These are phyloP conservation scores for Aquilaria agallochum DNA, from an alignment of 441 rosid genomes.

Conservation along the genomic window DNA sequence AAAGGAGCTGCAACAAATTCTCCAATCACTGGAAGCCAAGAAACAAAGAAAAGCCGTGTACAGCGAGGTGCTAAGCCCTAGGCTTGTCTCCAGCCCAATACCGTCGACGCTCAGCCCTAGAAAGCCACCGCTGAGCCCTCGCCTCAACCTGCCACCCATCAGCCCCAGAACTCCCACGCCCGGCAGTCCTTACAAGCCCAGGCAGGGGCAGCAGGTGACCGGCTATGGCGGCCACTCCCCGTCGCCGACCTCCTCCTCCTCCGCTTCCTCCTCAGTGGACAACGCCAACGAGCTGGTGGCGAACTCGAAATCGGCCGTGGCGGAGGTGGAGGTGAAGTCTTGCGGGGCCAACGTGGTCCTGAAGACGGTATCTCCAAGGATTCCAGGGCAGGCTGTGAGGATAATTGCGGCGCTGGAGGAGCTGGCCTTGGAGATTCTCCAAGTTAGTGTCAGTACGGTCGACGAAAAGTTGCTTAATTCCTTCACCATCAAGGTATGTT, in stretches of 20 bases:
- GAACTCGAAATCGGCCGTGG: conserved; percentile 73
- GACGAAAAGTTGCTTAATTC: conserved; percentile 82
- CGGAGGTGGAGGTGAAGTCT: conserved; percentile 92
- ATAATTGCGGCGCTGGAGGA: conserved; percentile 73
- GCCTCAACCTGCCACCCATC: conserved; percentile 55
- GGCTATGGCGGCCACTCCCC: conserved; percentile 42
- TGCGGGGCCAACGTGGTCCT: conserved; percentile 73
- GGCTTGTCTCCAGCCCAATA: conserved; percentile 59
- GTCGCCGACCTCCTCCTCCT: conserved; percentile 62
- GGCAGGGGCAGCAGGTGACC: conserved; percentile 28
- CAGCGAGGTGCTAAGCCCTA: conserved; percentile 81
- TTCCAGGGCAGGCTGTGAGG: conserved; percentile 81
- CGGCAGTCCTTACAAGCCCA: conserved; percentile 63
- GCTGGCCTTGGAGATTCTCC: conserved; percentile 77
- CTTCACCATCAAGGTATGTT: conserved; percentile 91
- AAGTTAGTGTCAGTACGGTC: conserved; percentile 49
- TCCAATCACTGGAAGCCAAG: conserved; percentile 84
- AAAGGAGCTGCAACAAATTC: conserved; percentile 87
- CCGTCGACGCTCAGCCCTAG: conserved; percentile 73
- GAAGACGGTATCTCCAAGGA: conserved; percentile 69
- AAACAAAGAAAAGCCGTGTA: conserved; percentile 80
- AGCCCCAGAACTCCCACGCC: conserved; percentile 95
- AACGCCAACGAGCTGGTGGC: conserved; percentile 63
- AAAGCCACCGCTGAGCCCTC: conserved; percentile 76
- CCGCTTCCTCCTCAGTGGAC: conserved; percentile 45